Conservation (phyloP, 2,329 filamentous ascomycete species). For the Daldinia sp. region DNA sequence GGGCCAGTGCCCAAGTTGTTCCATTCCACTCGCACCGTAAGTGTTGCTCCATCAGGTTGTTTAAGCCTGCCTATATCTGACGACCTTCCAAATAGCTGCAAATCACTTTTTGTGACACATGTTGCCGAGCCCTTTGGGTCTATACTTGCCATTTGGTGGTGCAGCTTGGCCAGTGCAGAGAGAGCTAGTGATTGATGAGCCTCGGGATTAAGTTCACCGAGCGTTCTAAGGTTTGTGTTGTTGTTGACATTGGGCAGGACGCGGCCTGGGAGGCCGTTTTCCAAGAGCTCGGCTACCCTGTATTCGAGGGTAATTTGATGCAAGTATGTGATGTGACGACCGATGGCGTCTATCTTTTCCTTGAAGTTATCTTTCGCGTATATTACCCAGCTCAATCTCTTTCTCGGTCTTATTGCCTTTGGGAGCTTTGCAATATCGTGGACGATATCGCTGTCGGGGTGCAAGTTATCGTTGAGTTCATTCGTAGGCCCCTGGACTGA, state of each 20-base stretch:
- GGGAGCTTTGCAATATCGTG: background rate
- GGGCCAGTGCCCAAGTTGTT: slow-evolving; percentile 5
- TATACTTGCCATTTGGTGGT: background rate
- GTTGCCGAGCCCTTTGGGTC: slow-evolving; percentile 1
- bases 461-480: background rate
- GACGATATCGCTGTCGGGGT: background rate
- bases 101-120: background rate
- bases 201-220: background rate
- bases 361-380: background rate
- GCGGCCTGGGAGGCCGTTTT: slow-evolving; percentile 5
- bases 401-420: background rate
- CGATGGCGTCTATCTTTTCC: background rate
- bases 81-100: background rate
- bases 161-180: slow-evolving; percentile 1
- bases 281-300: background rate
- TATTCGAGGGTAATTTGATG: background rate
- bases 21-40: slow-evolving; percentile 27
- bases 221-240: background rate
- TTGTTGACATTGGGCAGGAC: slow-evolving; percentile 8
- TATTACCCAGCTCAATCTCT: background rate
- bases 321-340: background rate
- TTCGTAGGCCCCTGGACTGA: background rate
- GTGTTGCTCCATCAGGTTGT: slow-evolving; percentile 1
- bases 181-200: background rate
- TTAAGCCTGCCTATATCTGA: slow-evolving; percentile 1